These are phyloP conservation scores for Colletotrichum eremochloae DNA, from an alignment of 2,329 filamentous ascomycete genomes.

Conservation along the genomic window DNA sequence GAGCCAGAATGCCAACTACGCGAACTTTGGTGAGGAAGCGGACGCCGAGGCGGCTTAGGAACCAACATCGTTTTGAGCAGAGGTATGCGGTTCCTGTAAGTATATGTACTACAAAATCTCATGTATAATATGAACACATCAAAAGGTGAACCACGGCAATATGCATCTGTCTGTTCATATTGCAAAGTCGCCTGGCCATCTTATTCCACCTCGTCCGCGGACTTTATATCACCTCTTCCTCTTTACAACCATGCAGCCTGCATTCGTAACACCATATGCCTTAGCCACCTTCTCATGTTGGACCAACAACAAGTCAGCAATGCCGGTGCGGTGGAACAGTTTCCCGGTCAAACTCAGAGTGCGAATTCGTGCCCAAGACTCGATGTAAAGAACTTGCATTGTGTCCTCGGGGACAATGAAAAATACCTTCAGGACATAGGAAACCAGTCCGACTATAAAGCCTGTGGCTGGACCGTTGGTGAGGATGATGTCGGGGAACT, in stretches of 20 bases:
- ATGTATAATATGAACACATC: slow-evolving; percentile 43
- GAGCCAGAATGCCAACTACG: slow-evolving; percentile 57
- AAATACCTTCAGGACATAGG: slow-evolving; percentile 62
- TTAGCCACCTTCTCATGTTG: slow-evolving; percentile 79
- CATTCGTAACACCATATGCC: slow-evolving; percentile 56
- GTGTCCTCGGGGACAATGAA: slow-evolving; percentile 61
- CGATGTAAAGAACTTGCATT: slow-evolving; percentile 86
- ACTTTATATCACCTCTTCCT: not conserved
- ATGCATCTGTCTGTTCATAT: not conserved
- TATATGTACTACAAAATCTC: slow-evolving; percentile 31
- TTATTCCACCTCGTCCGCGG: not conserved
- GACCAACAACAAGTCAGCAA: slow-evolving; percentile 85
- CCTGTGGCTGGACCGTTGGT: slow-evolving; percentile 92
- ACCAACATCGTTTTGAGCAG: slow-evolving; percentile 26
- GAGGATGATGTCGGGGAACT: slow-evolving; percentile 80
- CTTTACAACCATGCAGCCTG: slow-evolving; percentile 54
- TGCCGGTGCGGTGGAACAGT: slow-evolving; percentile 71
- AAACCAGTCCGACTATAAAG: slow-evolving; percentile 76
- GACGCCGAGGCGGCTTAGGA: slow-evolving; percentile 47
- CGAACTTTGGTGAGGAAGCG: slow-evolving; percentile 57
- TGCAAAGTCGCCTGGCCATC: not conserved
- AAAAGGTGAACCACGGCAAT: not conserved
- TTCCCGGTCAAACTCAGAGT: slow-evolving; percentile 87
- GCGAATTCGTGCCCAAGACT: slow-evolving; percentile 90
- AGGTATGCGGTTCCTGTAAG: slow-evolving; percentile 15